Evolutionary conservation across 129 eudicot genomes (phyloP).

Genomic region (Scalesia atractyloides): DNA sequence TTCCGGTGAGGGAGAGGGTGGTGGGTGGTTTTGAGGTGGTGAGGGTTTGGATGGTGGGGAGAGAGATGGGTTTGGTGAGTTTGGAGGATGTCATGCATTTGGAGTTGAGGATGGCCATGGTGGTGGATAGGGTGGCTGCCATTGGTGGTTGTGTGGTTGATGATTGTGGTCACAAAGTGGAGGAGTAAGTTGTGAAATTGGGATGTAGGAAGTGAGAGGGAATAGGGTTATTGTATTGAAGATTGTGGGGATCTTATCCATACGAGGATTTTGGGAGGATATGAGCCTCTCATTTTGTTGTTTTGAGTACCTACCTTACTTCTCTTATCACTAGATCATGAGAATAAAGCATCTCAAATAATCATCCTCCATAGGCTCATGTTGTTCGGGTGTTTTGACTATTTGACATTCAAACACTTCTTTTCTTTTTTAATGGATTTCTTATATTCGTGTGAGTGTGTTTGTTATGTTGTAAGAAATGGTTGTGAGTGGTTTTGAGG

Average conservation of each 20-base stretch:
- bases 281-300: constrained; percentile 45
- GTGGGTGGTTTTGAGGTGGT: constrained; percentile 37
- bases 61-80: constrained; percentile 23
- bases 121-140: constrained; percentile 81
- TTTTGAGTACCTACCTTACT: constrained; percentile 30
- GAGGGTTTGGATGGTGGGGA: constrained; percentile 32
- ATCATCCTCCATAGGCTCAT: too few relatives aligned
- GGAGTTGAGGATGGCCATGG: constrained; percentile 72
- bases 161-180: background rate
- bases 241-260: constrained; percentile 66
- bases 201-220: constrained; percentile 39
- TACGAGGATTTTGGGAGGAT: constrained; percentile 38
- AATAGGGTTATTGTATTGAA: constrained; percentile 30
- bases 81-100: constrained; percentile 49
- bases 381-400: too few relatives aligned
- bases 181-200: constrained; percentile 16
- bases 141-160: constrained; percentile 27
- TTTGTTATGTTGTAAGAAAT: too few relatives aligned
- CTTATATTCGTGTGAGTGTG: too few relatives aligned
- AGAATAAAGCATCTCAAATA: background rate
- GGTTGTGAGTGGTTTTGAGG: too few relatives aligned
- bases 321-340: constrained; percentile 51
- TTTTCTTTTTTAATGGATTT: too few relatives aligned
- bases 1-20: constrained; percentile 42
- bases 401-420: too few relatives aligned